Evolutionary conservation across 2,329 filamentous ascomycete genomes (phyloP), one percentile per base, ranked within the genome.

Genomic region (Ambrosiella beaveri): DNA sequence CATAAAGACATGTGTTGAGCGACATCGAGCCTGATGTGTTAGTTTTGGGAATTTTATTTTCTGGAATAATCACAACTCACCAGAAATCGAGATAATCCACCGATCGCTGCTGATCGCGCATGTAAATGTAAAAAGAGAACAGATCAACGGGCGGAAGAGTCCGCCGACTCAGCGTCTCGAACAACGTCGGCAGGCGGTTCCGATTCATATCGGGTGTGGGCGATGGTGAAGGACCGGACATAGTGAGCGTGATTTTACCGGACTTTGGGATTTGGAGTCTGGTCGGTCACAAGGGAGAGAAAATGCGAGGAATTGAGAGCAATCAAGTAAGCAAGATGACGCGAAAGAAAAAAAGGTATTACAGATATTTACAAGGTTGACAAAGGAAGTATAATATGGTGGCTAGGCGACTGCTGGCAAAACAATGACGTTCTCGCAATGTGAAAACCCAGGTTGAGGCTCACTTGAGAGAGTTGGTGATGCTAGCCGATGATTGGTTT

Each of bases 111-210:
- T 96, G 90, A 70, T 98, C 94, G 66, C 93, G 82, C 93, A 98
- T 98, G 73, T 95, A 98, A 65, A 98, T 98, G 73, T 98, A 98
- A 74, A 98, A 98, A 1, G 90, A 96, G 71, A 95, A 98, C 9
- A 98, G 77, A 67, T 98, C 94, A 59, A 98, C 91, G 0, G 93
- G 93, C 54, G 94, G 88, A 17, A 94, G 78, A n/a, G 93, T 98
- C 63, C 89, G 84, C 64, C 94, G 83, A 68, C 88, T 95, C 61
- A 98, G 75, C 58, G 98, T 93, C 72, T 98, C 94, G 68, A 95
- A 96, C 56, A 98, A 80, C 1, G 89, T 96, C 52, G 93, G 93
- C 60, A 98, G 80, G 63, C 93, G 81, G 68, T 95, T 94, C 66
- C 93, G 84, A 63, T 72, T 71, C 63, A 80, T 68, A 63, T 84